Conservation (phyloP, 1,284 basidiomycete genomes). For the Hemileia vastatrix region DNA sequence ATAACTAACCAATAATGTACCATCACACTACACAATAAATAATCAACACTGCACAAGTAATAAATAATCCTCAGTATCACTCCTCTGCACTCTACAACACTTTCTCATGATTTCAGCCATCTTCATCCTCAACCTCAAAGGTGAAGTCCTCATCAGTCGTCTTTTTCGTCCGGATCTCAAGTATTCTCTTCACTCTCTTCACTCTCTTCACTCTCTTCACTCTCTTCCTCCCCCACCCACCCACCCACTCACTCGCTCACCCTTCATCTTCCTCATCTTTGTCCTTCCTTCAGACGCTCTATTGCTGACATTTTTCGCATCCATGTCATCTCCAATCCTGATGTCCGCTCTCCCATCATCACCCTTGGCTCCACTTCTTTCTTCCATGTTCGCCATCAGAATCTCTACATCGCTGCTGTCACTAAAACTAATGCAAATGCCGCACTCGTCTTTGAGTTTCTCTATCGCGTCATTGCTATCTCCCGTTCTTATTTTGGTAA, state of each 20-base stretch:
- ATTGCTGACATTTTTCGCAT: constrained; percentile 95
- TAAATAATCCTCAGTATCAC: no score
- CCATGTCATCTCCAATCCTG: constrained; percentile 93
- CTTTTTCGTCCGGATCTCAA: constrained; percentile 88
- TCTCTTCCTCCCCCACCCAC: background rate
- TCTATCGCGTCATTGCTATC: constrained; percentile 89
- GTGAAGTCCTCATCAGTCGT: constrained; percentile 81
- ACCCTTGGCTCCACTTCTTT: constrained; percentile 94
- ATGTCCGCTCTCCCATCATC: constrained; percentile 92
- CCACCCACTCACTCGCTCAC: background rate
- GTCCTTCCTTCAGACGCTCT: constrained; percentile 59
- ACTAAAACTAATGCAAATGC: constrained; percentile 86
- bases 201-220: constrained; percentile 33
- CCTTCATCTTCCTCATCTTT: background rate
- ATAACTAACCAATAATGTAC: no score
- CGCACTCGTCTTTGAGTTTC: constrained; percentile 93
- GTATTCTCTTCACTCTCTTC: constrained; percentile 48
- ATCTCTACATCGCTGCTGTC: constrained; percentile 85
- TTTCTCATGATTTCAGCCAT: constrained; percentile 24
- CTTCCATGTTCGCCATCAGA: constrained; percentile 92
- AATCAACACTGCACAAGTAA: no score
- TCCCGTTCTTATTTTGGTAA: constrained; percentile 93
- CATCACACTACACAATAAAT: no score
- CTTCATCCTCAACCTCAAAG: constrained; percentile 33
- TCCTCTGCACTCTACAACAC: no score